phyloP scores from a whole-genome alignment of 345 rosid species.

The Arabidopsis suecica region DNA sequence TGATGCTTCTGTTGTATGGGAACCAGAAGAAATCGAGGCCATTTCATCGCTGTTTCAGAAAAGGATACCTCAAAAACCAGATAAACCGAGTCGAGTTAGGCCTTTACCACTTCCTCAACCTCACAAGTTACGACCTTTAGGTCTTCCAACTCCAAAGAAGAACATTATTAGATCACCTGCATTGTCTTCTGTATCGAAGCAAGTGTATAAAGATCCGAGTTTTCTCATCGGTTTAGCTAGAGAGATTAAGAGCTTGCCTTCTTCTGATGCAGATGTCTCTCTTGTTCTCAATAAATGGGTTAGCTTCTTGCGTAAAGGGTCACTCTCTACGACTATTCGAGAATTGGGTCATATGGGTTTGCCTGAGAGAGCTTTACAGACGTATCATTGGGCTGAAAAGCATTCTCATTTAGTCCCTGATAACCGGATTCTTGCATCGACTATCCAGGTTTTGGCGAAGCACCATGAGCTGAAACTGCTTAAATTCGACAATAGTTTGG shows the following conservation, averaged over 20 bases:
- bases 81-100: conserved; percentile 57
- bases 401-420: conserved; percentile 72
- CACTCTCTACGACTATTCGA: conserved; percentile 67
- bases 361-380: conserved; percentile 80
- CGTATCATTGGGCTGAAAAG: conserved; percentile 82
- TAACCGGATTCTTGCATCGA: conserved; percentile 66
- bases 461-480: conserved; percentile 67
- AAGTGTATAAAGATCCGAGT: conserved; percentile 60
- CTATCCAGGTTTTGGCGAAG: conserved; percentile 75
- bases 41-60: conserved; percentile 78
- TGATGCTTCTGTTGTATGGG: conserved; percentile 59
- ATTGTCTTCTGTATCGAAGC: conserved; percentile 48
- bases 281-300: conserved; percentile 59
- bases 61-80: conserved; percentile 82
- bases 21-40: conserved; percentile 69
- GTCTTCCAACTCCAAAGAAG: conserved; percentile 67
- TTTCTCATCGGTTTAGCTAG: conserved; percentile 74
- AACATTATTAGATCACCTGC: conserved; percentile 39
- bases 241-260: conserved; percentile 57
- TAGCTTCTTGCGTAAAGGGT: conserved; percentile 76
- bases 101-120: conserved; percentile 86
- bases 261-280: conserved; percentile 58
- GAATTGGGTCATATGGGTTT: conserved; percentile 86
- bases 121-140: conserved; percentile 68
- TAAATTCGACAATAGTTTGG: conserved; percentile 55